Conservation (phyloP, 2,329 filamentous ascomycete genomes). For the Epichloe sibirici region DNA sequence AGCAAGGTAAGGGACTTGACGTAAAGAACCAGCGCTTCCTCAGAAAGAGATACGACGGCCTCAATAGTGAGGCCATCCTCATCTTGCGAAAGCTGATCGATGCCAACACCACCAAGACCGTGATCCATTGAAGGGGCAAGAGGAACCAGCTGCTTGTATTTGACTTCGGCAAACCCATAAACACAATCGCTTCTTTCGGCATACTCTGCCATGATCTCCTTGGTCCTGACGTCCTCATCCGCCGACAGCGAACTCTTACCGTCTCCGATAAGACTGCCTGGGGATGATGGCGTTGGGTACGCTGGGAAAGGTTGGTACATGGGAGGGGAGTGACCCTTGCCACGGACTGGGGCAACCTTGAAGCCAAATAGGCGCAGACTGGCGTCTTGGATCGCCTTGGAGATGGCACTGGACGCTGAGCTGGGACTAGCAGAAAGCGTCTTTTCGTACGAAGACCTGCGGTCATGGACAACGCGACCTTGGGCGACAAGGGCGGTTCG, state of each 20-base stretch:
- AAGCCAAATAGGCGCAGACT: constrained; percentile 64
- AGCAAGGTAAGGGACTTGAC: constrained; percentile 86
- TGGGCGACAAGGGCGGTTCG: constrained; percentile 63
- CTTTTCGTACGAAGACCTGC: constrained; percentile 70
- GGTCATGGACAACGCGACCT: constrained; percentile 59
- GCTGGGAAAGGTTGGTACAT: constrained; percentile 73
- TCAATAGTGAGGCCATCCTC: constrained; percentile 76
- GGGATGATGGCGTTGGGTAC: constrained; percentile 58
- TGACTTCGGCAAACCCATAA: constrained; percentile 95
- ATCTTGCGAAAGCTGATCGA: constrained; percentile 39
- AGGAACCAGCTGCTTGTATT: constrained; percentile 93
- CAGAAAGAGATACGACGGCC: constrained; percentile 74
- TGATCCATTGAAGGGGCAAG: constrained; percentile 67
- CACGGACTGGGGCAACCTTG: constrained; percentile 53
- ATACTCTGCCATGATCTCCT: constrained; percentile 79
- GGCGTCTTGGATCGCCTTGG: constrained; percentile 89
- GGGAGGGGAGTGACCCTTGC: constrained; percentile 60
- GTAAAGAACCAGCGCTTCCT: constrained; percentile 90
- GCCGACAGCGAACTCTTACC: constrained; percentile 40
- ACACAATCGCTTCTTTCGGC: constrained; percentile 92
- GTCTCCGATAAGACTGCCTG: constrained; percentile 53
- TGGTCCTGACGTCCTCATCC: constrained; percentile 70
- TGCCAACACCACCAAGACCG: constrained; percentile 49
- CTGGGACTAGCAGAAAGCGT: constrained; percentile 53
- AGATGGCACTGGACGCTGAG: constrained; percentile 81